Evolutionary conservation across 1,284 basidiomycete genomes (phyloP).

Genomic region (Cutaneotrichosporon mucoides): DNA sequence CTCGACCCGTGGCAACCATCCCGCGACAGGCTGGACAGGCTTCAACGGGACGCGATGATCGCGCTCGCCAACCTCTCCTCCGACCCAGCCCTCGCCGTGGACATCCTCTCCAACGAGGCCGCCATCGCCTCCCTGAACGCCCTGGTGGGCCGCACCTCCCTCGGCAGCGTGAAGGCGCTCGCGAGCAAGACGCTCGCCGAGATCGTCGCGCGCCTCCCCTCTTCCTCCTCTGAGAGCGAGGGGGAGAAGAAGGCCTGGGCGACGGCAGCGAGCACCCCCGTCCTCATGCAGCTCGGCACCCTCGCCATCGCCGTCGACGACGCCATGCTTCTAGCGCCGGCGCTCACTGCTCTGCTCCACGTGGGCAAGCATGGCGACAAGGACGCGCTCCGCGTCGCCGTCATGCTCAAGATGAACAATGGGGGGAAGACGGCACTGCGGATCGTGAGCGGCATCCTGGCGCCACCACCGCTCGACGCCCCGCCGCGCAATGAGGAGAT

Average conservation of each 20-base stretch:
- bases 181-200: neutral
- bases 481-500: neutral
- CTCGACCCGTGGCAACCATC: neutral
- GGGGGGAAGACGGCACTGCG: neutral
- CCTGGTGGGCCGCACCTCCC: neutral
- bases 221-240: too few species aligned
- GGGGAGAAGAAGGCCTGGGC: neutral
- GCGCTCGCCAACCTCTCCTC: neutral
- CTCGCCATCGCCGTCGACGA: constrained; percentile 2
- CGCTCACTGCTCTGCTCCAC: neutral
- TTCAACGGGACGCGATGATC: constrained; percentile 7
- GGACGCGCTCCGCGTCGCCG: neutral
- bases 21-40: neutral
- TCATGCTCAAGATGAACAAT: neutral
- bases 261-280: neutral
- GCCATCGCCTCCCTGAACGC: constrained; percentile 1
- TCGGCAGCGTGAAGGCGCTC: neutral
- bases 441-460: neutral
- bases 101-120: constrained; percentile 2
- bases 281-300: neutral
- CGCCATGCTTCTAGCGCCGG: neutral
- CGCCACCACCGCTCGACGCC: neutral
- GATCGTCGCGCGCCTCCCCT: neutral
- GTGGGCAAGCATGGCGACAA: neutral
- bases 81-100: neutral